These are phyloP conservation scores for Ligustrum vulgare DNA, from an alignment of 257 asterid genomes.

Conservation along the genomic window DNA sequence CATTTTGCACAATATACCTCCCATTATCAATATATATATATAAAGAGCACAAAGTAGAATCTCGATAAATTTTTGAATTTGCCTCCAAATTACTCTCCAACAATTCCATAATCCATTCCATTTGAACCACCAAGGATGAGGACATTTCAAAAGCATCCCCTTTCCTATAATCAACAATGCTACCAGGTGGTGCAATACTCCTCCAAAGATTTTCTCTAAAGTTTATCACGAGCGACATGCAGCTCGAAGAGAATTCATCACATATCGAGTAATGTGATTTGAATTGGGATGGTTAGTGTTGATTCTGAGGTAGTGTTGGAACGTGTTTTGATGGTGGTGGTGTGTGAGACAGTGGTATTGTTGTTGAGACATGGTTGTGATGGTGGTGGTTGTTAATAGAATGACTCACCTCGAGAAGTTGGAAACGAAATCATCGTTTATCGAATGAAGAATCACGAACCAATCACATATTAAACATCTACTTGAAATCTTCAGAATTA, in stretches of 20 bases:
- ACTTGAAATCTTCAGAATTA: no score
- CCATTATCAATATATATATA: conserved; percentile 94
- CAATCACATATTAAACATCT: no score
- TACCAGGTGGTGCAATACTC: conserved; percentile 29
- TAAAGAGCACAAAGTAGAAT: conserved; percentile 66
- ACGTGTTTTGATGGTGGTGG: no score
- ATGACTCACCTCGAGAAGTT: no score
- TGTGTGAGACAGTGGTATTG: no score
- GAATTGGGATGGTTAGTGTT: no score
- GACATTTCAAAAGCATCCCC: conserved; percentile 58
- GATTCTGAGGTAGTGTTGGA: no score
- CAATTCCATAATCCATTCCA: conserved; percentile 91
- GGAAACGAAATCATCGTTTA: no score
- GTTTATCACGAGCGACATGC: conserved; percentile 79
- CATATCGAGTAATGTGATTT: conserved; percentile 93
- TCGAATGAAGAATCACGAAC: no score
- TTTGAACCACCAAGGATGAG: conserved; percentile 64
- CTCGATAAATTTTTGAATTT: conserved; percentile 76
- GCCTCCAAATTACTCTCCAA: conserved; percentile 92
- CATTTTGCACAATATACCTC: conserved; percentile 84
- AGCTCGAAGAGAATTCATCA: conserved; percentile 93
- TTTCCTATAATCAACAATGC: conserved; percentile 49
- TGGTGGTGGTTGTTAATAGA: no score
- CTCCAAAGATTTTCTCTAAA: conserved; percentile 85
- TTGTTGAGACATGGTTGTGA: no score